Evolutionary conservation across 164 flowering plant species (phyloP), one percentile per base, ranked within the genome.

Genomic region (Nymphaea colorata): DNA sequence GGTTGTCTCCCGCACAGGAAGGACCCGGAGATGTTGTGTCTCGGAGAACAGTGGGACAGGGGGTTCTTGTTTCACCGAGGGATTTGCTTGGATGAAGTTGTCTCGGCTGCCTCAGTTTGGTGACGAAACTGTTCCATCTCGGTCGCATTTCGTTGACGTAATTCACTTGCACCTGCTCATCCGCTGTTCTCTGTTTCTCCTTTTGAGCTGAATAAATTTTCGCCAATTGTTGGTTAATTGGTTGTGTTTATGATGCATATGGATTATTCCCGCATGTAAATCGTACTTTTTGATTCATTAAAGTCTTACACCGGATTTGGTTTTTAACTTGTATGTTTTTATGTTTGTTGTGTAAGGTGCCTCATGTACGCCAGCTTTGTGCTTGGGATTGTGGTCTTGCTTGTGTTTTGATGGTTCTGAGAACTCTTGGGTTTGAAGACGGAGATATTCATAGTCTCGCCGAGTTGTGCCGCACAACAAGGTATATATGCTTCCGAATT

Each of bases 341-440:
- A 8, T 51, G 57, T 51, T 51, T 51, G 57, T 61, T 41, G 16
- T 61, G 3, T 61, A 17, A 95, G 99, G 98, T 95, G 12, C 96
- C 96, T 12, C 98, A 92, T 59, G 70, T 92, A 64, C 84, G 83
- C 47, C 99, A 95, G 79, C 76, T 82, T 45, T 73, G 70, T 71
- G 74, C 85, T 55, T 94, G 99, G 99, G 99, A 94, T 75, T 94
- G 98, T 68, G 99, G 99, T 66, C 93, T 92, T 77, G 94, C 98
- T 55, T 95, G 99, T 80, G 84, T 95, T 71, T 66, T 83, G 68
- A 95, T 95, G 99, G 91, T 84, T 78, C 74, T 95, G 81, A 84
- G 77, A 70, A 79, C 93, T 47, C 70, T 87, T 69, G 98, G 97
- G 64, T 75, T 83, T 55, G 69, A 79, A 2, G 71, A 72, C 44